These are phyloP conservation scores for Ustilaginoidea virens DNA, from an alignment of 2,329 filamentous ascomycete species.

Conservation along the genomic window DNA sequence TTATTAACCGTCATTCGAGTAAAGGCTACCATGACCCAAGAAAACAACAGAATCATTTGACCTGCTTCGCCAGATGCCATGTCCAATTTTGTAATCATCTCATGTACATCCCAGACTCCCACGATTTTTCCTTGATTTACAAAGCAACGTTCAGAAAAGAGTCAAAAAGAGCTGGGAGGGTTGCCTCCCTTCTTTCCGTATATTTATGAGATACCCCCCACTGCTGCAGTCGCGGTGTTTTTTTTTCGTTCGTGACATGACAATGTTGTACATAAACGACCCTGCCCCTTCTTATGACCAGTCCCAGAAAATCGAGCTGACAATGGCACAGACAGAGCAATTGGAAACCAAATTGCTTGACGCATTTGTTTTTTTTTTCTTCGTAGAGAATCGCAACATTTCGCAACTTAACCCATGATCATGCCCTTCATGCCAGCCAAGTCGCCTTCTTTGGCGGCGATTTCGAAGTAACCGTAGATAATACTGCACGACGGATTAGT, in stretches of 20 bases:
- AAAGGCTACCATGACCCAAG: too few relatives aligned
- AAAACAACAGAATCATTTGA: neutral
- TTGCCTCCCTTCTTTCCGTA: too few relatives aligned
- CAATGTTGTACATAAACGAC: constrained; percentile 6
- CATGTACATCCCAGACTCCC: constrained; percentile 2
- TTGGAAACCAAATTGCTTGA: neutral
- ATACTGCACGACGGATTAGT: constrained; percentile 41
- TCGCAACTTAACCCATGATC: constrained; percentile 51
- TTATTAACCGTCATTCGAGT: too few relatives aligned
- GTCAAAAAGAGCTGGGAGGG: too few relatives aligned
- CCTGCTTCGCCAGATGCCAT: constrained; percentile 2
- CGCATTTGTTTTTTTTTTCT: neutral
- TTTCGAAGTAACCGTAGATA: constrained; percentile 99
- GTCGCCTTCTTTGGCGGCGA: constrained; percentile 96
- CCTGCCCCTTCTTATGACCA: neutral
- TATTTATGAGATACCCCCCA: constrained; percentile 1
- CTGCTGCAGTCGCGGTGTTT: neutral
- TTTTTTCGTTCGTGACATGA: constrained; percentile 1
- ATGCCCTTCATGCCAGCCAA: constrained; percentile 67
- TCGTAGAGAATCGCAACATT: too few relatives aligned
- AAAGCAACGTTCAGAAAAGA: too few relatives aligned
- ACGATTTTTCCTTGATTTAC: neutral
- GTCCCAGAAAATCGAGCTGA: neutral
- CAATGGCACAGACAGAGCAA: neutral
- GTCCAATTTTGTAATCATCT: constrained; percentile 2